A percentile compares a stretch with the other conserved stretches of the same genome.
Evolutionary conservation across 768 basidiomycete genomes (phyloP).

Genomic region (Pleurotus giganteus): DNA sequence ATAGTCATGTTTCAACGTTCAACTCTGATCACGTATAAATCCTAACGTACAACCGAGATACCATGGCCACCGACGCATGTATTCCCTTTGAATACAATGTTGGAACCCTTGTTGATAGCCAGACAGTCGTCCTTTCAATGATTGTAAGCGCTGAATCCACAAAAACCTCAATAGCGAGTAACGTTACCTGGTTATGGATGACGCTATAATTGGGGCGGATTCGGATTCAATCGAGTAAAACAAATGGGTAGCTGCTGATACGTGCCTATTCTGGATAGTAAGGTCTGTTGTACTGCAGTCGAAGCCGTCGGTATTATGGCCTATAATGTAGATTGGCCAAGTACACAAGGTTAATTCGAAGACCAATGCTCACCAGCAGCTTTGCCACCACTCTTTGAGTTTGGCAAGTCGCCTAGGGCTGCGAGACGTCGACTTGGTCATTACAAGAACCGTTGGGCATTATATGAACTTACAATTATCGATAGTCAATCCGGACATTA

Average conservation of each 20-base stretch:
- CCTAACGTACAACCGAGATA: constrained; percentile 53
- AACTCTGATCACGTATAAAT: too few species aligned
- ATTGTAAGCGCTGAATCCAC: background rate
- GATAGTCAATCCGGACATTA: constrained; percentile 45
- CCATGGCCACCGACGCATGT: constrained; percentile 62
- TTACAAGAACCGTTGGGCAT: background rate
- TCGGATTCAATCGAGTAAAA: background rate
- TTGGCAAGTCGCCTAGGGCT: constrained; percentile 54
- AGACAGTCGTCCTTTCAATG: constrained; percentile 59
- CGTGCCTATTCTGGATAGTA: constrained; percentile 40
- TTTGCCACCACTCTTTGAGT: constrained; percentile 44
- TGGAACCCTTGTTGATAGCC: constrained; percentile 44
- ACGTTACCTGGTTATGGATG: constrained; percentile 4
- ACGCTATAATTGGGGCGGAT: background rate
- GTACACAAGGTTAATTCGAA: too few species aligned
- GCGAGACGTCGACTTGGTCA: background rate
- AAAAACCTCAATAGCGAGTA: background rate
- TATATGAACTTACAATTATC: constrained; percentile 51
- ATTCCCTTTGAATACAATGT: constrained; percentile 49
- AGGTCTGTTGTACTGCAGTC: constrained; percentile 37
- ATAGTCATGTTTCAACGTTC: too few species aligned
- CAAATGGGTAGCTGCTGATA: background rate
- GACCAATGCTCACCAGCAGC: constrained; percentile 34
- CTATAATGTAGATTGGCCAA: constrained; percentile 16
- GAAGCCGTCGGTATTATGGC: constrained; percentile 52